Base-by-base conservation (phyloP, 1,139 yeast genomes). In the Eremothecium coryli region DNA sequence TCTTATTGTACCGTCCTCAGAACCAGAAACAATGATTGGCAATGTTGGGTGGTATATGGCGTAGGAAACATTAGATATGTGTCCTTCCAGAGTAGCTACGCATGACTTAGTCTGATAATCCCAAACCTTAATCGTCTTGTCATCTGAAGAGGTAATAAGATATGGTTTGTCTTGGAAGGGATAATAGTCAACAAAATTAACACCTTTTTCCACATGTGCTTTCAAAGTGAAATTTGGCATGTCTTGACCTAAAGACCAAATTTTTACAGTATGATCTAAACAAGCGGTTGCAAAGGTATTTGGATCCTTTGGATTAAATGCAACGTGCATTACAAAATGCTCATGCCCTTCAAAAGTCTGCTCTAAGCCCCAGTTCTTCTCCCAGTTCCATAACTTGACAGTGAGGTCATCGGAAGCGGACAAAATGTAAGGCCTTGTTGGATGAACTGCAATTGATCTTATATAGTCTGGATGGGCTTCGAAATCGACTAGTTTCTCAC, bases 381-480 rank as follows among this genome's bases (percentile, higher is more conserved):
- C 97, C 97, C 97, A 90, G 62, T 93, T 86, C 97, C 98, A 90
- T 57, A 88, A 70, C 62, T 80, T 86, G 56, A 93, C 74, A 27
- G 93, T 73, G 66, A 82, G 75, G 60, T 90, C 98, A 62, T 90
- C 98, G 35, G 93, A 80, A 33, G 90, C 84, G 4, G 97, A 82
- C 50, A 90, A 68, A 35, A 90, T 70, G 50, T 82, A 82, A 14
- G 97, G 93, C 60, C 82, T 82, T 24, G 93, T 70, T 30, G 97
- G 97, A 61, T 90, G 98, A 27, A 90, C 94, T 6, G 95, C 90
- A 48, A 90, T 73, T 35, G 84, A 76, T 60, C 98, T 78, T 52
- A 90, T 82, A 60, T 90, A 93, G 61, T 93, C 98, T 5, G 95
- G 95, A 56, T 90, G 98, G 4, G 96, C 98, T 64, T 93, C 98